A percentile compares a stretch with the other conserved stretches of the same genome.
Conservation (phyloP, 305 asterid species). For the Fraxinus floribunda region DNA sequence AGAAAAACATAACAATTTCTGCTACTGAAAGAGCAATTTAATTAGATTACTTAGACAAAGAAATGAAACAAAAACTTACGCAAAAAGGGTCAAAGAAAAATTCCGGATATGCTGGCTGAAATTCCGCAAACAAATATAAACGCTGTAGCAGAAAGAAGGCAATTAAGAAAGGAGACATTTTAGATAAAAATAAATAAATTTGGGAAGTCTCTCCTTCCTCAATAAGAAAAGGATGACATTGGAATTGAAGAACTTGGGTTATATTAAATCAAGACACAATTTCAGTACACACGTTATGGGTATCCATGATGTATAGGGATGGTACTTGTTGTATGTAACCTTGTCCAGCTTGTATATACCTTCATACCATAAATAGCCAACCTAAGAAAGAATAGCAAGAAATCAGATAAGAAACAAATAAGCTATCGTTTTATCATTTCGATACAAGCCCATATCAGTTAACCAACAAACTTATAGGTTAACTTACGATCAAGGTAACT, state of each 20-base stretch:
- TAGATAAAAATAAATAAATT: background rate
- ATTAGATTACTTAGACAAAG: background rate
- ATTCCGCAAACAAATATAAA: conserved; percentile 50
- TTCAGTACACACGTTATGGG: conserved; percentile 48
- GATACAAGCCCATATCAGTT: background rate
- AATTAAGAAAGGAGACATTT: background rate
- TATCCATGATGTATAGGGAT: conserved; percentile 61
- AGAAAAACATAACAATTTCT: conserved; percentile 7
- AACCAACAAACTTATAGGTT: background rate
- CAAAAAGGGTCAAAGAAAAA: conserved; percentile 49
- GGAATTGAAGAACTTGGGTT: background rate
- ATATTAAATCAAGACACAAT: background rate
- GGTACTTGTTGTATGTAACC: conserved; percentile 47
- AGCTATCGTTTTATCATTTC: conserved; percentile 1
- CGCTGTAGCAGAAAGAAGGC: conserved; percentile 30
- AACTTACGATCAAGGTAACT: conserved; percentile 51
- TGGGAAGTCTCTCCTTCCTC: background rate
- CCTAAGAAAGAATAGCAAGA: conserved; percentile 32
- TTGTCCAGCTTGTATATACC: conserved; percentile 53
- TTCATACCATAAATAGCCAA: conserved; percentile 54
- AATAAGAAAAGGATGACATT: background rate
- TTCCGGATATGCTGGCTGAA: conserved; percentile 49
- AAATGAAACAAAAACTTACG: conserved; percentile 39
- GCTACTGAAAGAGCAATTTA: background rate
- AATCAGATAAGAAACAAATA: conserved; percentile 14